Conservation (phyloP, 1,284 basidiomycete genomes). For the Gomphus sp. region DNA sequence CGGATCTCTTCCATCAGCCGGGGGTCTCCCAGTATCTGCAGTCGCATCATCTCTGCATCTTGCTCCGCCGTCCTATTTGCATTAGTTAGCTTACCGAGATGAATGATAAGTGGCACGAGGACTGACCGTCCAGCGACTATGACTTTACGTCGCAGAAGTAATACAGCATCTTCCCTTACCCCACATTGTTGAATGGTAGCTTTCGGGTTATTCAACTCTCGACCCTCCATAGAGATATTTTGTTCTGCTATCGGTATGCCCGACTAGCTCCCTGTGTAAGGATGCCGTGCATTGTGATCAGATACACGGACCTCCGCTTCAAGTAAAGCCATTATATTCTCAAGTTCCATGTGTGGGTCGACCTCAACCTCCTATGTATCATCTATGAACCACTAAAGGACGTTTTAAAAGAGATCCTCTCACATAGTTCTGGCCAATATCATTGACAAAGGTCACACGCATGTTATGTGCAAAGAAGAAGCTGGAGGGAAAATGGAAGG, state of each 20-base stretch:
- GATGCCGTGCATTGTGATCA: not conserved
- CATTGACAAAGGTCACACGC: slow-evolving; percentile 75
- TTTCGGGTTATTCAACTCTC: slow-evolving; percentile 53
- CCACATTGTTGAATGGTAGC: slow-evolving; percentile 59
- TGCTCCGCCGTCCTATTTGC: slow-evolving; percentile 48
- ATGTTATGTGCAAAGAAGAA: slow-evolving; percentile 32
- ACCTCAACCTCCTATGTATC: slow-evolving; percentile 54
- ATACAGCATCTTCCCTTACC: slow-evolving; percentile 52
- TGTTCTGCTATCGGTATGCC: slow-evolving; percentile 63
- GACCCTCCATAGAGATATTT: slow-evolving; percentile 54
- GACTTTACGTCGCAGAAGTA: slow-evolving; percentile 57
- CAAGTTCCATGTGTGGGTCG: slow-evolving; percentile 78
- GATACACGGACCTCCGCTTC: slow-evolving; percentile 73
- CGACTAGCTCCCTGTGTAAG: slow-evolving; percentile 34
- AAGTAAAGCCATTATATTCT: slow-evolving; percentile 81
- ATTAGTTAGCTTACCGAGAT: not conserved
- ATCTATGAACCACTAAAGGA: not conserved
- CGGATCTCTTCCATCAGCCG: slow-evolving; percentile 68
- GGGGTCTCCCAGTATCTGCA: slow-evolving; percentile 82
- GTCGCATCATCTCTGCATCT: slow-evolving; percentile 83
- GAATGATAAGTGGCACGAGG: not conserved
- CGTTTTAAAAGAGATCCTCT: slow-evolving; percentile 6
- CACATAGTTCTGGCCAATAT: slow-evolving; percentile 65
- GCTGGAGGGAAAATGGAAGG: slow-evolving; percentile 7
- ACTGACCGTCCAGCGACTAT: slow-evolving; percentile 53